These are phyloP conservation scores for Blastobotrys americana DNA, from an alignment of 805 yeast genomes.

Conservation along the genomic window DNA sequence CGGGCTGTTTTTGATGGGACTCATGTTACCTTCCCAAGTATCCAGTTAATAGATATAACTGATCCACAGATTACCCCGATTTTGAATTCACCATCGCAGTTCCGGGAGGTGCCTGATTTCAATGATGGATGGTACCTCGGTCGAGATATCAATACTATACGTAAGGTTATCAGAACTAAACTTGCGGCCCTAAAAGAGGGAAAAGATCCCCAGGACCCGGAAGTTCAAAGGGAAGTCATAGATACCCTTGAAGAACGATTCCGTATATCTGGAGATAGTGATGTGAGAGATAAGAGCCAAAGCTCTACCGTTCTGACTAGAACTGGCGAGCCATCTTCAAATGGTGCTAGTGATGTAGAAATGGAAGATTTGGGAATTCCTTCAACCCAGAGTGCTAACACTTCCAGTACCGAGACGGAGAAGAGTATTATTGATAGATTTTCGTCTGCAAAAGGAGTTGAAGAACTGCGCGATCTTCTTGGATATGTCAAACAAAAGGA, in stretches of 20 bases:
- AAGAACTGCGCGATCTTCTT: slow-evolving; percentile 8
- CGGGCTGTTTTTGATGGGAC: slow-evolving; percentile 65
- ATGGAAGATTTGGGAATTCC: slow-evolving; percentile 25
- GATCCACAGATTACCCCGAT: slow-evolving; percentile 53
- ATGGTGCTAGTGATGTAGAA: slow-evolving; percentile 15
- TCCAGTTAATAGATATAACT: slow-evolving; percentile 71
- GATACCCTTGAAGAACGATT: slow-evolving; percentile 26
- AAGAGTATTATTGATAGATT: background rate
- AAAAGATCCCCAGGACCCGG: slow-evolving; percentile 24
- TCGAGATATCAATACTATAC: slow-evolving; percentile 52
- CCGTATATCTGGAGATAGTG: slow-evolving; percentile 26
- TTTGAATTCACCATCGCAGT: slow-evolving; percentile 34
- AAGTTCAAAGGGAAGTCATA: background rate
- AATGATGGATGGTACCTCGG: slow-evolving; percentile 77
- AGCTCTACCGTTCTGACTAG: slow-evolving; percentile 2
- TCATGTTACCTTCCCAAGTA: slow-evolving; percentile 57
- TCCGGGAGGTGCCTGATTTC: slow-evolving; percentile 43
- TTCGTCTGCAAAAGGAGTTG: slow-evolving; percentile 1
- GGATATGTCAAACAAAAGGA: slow-evolving; percentile 9
- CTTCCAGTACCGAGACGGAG: slow-evolving; percentile 8
- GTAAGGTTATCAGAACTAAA: slow-evolving; percentile 68
- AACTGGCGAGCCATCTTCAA: slow-evolving; percentile 9
- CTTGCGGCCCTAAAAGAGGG: slow-evolving; percentile 49
- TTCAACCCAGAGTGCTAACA: slow-evolving; percentile 33
- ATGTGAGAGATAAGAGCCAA: slow-evolving; percentile 8